phyloP scores from a whole-genome alignment of 2,329 filamentous ascomycete genomes.

The Aspergillus caelatus region DNA sequence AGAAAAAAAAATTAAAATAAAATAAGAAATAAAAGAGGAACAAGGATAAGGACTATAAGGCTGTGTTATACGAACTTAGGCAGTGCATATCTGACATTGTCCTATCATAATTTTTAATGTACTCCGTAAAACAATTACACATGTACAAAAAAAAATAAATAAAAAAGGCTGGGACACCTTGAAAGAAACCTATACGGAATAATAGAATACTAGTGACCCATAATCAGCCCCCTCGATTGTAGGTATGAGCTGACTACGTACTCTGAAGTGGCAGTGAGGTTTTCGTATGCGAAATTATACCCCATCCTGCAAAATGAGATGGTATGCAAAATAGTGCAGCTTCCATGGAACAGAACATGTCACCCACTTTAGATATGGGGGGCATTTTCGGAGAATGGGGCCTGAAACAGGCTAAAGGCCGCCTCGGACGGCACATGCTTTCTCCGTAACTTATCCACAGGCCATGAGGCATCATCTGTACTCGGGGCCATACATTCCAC shows the following conservation, averaged over 20 bases:
- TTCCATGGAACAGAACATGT: slow-evolving; percentile 13
- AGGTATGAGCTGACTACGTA: background rate
- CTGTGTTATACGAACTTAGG: background rate
- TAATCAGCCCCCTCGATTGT: background rate
- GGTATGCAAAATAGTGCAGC: background rate
- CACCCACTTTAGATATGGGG: slow-evolving; percentile 9
- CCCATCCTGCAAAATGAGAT: background rate
- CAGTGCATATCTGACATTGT: background rate
- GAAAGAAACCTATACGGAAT: background rate
- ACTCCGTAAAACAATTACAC: background rate
- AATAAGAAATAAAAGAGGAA: background rate
- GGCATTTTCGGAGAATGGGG: slow-evolving; percentile 25
- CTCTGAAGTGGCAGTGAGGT: background rate
- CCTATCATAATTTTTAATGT: background rate
- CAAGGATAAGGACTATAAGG: background rate
- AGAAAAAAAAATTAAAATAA: too few species aligned
- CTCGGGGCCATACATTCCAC: background rate
- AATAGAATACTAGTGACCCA: background rate
- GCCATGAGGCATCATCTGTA: background rate
- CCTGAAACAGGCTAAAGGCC: slow-evolving; percentile 32
- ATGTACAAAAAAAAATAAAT: background rate
- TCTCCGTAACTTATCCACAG: background rate
- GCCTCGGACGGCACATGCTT: slow-evolving; percentile 25
- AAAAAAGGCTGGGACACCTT: background rate
- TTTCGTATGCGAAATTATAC: background rate